Percentiles rank a stretch among this genome's conserved stretches.
These are phyloP conservation scores for Cercospora beticola DNA, from an alignment of 2,329 filamentous ascomycete genomes.

Conservation along the genomic window DNA sequence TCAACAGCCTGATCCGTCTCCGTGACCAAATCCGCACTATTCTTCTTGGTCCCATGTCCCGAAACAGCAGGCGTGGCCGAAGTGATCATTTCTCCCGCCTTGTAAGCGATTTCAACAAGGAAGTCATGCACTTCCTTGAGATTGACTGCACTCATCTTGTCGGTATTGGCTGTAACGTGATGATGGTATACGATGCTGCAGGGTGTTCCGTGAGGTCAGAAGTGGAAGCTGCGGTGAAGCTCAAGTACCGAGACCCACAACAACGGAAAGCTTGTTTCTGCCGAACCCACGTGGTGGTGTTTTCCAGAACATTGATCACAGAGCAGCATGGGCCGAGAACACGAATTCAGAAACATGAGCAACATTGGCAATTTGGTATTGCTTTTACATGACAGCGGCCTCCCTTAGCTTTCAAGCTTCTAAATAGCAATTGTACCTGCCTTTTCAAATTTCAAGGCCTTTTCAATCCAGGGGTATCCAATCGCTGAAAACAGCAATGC, in stretches of 20 bases:
- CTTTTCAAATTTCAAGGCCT: background rate
- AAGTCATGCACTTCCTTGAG: slow-evolving; percentile 52
- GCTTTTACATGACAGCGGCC: slow-evolving; percentile 9
- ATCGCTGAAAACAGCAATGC: slow-evolving; percentile 10
- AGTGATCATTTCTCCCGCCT: slow-evolving; percentile 49
- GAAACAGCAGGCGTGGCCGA: slow-evolving; percentile 46
- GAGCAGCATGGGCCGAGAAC: background rate
- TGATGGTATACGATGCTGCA: background rate
- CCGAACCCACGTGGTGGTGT: slow-evolving; percentile 1
- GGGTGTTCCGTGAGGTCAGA: background rate
- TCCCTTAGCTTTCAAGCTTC: background rate
- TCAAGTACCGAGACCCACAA: slow-evolving; percentile 1
- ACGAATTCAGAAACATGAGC: background rate
- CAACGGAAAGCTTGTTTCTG: slow-evolving; percentile 4
- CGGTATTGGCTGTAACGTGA: background rate
- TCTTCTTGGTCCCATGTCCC: slow-evolving; percentile 50
- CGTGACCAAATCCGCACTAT: slow-evolving; percentile 61
- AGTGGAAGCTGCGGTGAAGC: background rate
- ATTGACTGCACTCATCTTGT: slow-evolving; percentile 33
- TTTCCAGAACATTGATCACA: background rate
- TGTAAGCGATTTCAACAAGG: slow-evolving; percentile 47
- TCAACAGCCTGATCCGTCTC: slow-evolving; percentile 64
- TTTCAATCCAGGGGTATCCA: slow-evolving; percentile 10
- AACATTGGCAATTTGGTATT: background rate
- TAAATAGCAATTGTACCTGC: background rate